A percentile compares a stretch with the other conserved stretches of the same genome.
Conservation (phyloP, 2,329 filamentous ascomycete genomes). For the Capronia epimyces region DNA sequence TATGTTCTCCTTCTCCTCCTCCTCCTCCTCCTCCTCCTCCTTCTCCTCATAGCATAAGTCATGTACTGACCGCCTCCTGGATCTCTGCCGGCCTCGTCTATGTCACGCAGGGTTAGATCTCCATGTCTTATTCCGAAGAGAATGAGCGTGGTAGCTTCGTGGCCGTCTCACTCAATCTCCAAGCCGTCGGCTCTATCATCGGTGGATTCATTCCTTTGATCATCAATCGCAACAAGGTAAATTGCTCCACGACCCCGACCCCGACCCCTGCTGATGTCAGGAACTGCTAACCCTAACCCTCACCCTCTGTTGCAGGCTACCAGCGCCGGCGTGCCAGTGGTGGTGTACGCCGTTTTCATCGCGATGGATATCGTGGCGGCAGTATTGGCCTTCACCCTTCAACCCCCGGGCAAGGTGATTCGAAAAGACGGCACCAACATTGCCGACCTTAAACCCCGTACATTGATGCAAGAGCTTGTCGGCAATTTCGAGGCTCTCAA, state of each 20-base stretch:
- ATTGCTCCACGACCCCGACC: too few species aligned
- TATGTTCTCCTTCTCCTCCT: too few species aligned
- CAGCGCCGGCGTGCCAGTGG: constrained; percentile 7
- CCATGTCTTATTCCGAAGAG: constrained; percentile 35
- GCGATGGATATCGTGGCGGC: constrained; percentile 8
- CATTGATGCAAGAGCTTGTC: constrained; percentile 31
- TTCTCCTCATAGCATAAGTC: too few species aligned
- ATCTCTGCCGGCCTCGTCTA: constrained; percentile 28
- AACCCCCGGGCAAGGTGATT: constrained; percentile 10
- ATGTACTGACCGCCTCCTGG: too few species aligned
- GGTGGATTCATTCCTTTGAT: constrained; percentile 12
- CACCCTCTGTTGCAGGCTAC: too few species aligned
- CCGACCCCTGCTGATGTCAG: too few species aligned
- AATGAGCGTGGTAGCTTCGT: constrained; percentile 32
- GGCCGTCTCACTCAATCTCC: constrained; percentile 31
- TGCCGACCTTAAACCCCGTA: constrained; percentile 29
- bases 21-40: too few species aligned
- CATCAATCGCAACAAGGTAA: constrained; percentile 15
- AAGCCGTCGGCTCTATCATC: constrained; percentile 29
- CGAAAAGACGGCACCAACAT: constrained; percentile 27
- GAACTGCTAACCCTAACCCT: too few species aligned
- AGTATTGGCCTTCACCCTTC: constrained; percentile 4
- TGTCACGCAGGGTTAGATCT: constrained; percentile 33
- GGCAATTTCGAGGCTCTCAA: constrained; percentile 30
- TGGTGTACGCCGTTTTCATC: constrained; percentile 10